Conservation (phyloP, 2,329 filamentous ascomycete species). For the Pestalotiopsis sp. region DNA sequence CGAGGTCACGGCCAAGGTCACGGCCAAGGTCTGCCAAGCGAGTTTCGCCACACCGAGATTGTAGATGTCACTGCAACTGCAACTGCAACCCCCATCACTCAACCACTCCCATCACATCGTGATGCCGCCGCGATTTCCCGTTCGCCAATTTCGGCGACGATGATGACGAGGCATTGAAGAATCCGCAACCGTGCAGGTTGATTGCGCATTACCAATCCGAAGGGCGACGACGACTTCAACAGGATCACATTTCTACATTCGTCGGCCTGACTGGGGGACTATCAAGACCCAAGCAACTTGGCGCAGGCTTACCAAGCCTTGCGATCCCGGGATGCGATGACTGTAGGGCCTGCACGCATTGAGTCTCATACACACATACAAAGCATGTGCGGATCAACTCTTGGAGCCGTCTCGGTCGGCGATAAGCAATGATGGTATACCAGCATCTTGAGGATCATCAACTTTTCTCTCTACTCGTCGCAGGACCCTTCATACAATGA, state of each 20-base stretch:
- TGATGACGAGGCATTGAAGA: neutral
- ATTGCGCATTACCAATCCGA: neutral
- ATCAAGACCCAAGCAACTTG: neutral
- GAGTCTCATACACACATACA: neutral
- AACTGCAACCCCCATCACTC: neutral
- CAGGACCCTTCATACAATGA: neutral
- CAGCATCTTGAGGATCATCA: neutral
- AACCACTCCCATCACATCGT: neutral
- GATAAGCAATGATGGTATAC: neutral
- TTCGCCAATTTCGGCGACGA: neutral
- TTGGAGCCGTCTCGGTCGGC: neutral
- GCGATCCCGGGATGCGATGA: neutral
- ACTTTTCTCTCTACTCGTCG: neutral
- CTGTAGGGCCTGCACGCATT: neutral
- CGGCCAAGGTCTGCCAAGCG: neutral
- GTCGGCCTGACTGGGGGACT: neutral
- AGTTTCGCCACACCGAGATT: neutral
- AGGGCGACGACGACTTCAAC: neutral
- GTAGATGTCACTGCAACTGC: neutral
- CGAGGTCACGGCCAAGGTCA: neutral
- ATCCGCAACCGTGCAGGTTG: neutral
- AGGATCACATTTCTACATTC: neutral
- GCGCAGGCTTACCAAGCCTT: neutral
- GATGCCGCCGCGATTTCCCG: neutral
- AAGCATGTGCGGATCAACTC: neutral